These are phyloP conservation scores for Phytopythium litorale DNA, from an alignment of 352 stramenopile genomes.

Conservation along the genomic window DNA sequence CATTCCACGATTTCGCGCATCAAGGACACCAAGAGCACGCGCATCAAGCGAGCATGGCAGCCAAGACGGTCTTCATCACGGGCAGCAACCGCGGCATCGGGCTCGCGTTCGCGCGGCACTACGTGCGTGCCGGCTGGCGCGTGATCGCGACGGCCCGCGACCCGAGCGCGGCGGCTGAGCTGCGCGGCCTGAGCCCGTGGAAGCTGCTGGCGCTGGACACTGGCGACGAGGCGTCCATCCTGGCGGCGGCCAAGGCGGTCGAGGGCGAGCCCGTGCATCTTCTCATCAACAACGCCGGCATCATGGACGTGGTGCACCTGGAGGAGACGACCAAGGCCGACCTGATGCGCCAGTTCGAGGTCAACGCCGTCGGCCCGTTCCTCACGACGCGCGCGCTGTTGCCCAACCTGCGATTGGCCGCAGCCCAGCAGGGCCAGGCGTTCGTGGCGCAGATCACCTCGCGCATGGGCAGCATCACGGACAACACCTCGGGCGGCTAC, in stretches of 20 bases:
- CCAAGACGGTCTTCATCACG: constrained; percentile 51
- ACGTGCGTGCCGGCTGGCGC: constrained; percentile 40
- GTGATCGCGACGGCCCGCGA: constrained; percentile 45
- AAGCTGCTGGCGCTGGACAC: constrained; percentile 56
- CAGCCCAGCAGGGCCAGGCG: constrained; percentile 22
- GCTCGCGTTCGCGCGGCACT: constrained; percentile 34
- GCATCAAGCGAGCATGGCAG: not conserved
- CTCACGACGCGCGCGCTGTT: constrained; percentile 56
- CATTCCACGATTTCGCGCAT: not conserved
- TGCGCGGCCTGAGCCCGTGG: constrained; percentile 27
- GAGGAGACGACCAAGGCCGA: constrained; percentile 42
- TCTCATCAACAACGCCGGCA: constrained; percentile 74
- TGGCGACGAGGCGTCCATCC: constrained; percentile 47
- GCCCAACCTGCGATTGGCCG: constrained; percentile 44
- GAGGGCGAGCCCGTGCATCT: constrained; percentile 45
- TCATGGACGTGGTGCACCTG: constrained; percentile 24
- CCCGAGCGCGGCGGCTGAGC: constrained; percentile 22
- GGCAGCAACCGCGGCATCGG: constrained; percentile 50
- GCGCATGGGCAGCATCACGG: constrained; percentile 53
- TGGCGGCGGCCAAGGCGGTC: constrained; percentile 29
- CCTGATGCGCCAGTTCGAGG: constrained; percentile 63
- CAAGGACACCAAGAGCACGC: too few relatives aligned
- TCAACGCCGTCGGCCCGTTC: constrained; percentile 70
- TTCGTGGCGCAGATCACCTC: constrained; percentile 62
- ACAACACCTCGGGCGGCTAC: constrained; percentile 48